Base-by-base conservation (phyloP, 352 stramenopile genomes). In the Phytophthora quininea region DNA sequence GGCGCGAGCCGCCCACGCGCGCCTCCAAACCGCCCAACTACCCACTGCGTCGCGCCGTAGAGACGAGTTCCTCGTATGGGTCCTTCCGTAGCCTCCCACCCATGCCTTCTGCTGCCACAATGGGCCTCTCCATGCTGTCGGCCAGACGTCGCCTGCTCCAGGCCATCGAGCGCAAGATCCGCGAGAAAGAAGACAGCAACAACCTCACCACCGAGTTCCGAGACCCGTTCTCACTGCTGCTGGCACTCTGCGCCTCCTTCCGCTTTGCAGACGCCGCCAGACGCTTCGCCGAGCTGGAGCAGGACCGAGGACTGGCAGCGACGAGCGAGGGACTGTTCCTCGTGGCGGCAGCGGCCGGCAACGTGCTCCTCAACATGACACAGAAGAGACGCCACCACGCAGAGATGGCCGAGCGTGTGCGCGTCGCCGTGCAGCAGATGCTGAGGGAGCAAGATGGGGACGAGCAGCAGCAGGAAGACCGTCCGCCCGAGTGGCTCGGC, bases 321-420 rank as follows among this genome's bases (percentile, higher is more conserved):
- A 64, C 88, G 15, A 65, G 74, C 2, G 85, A 95, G 73, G 83
- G 68, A 1, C 5, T 76, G 4, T 92, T 95, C 58, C 73, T 95
- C 1, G 57, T 88, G 24, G 67, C 78, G 5, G 82, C 86, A 0
- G 88, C 86, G 7, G 58, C 67, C 47, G 60, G 86, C 12, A 94
- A 93, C 52, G 75, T 85, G 49, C 15, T 87, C 27, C 68, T 96
- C 6, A 96, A 92, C 49, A 60, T 62, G 58, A 73, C 65, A 54
- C 85, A 95, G 67, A 85, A 86, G 32, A 74, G 79, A n/a, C 82
- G 88, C 31, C 77, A 91, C 38, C 83, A 92, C 52, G 80, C 86
- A 15, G 86, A 96, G 53, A 93, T 93, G 76, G 82, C 82, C 3
- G 86, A 93, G 61, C 74, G 88, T 31, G 79, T 93, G 27, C 84